phyloP scores from a whole-genome alignment of 371 early-diverging fungal species.

The Mucor racemosus region DNA sequence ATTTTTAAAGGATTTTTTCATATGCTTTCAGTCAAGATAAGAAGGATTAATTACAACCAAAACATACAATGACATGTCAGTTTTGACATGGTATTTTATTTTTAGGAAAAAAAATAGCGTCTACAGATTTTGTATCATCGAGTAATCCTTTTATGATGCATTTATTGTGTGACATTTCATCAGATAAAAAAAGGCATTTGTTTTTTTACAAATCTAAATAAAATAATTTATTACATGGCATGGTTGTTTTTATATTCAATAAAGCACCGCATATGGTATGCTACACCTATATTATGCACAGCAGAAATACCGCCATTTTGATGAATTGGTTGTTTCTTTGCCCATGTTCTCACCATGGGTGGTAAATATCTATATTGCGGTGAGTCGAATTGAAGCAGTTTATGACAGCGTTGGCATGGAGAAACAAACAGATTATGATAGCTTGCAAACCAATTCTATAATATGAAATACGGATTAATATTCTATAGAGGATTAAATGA shows the following conservation, averaged over 20 bases:
- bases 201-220: too few relatives aligned
- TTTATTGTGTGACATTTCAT: too few relatives aligned
- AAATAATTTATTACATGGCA: constrained; percentile 2
- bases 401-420: constrained; percentile 51
- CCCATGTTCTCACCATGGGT: constrained; percentile 53
- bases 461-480: neutral
- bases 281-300: constrained; percentile 23
- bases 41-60: too few relatives aligned
- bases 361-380: constrained; percentile 50
- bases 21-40: too few relatives aligned
- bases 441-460: constrained; percentile 48
- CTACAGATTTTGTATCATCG: too few relatives aligned
- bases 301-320: constrained; percentile 14
- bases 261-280: constrained; percentile 49
- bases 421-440: constrained; percentile 43
- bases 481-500: neutral
- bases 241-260: constrained; percentile 25
- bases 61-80: too few relatives aligned
- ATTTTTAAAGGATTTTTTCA: too few relatives aligned
- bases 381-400: constrained; percentile 48
- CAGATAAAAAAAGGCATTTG: too few relatives aligned
- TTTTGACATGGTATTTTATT: too few relatives aligned
- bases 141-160: too few relatives aligned
- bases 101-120: too few relatives aligned
- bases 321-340: constrained; percentile 24